Evolutionary conservation across 345 rosid genomes (phyloP), one percentile per base, ranked within the genome.

Genomic region (Rhizophora apiculata): DNA sequence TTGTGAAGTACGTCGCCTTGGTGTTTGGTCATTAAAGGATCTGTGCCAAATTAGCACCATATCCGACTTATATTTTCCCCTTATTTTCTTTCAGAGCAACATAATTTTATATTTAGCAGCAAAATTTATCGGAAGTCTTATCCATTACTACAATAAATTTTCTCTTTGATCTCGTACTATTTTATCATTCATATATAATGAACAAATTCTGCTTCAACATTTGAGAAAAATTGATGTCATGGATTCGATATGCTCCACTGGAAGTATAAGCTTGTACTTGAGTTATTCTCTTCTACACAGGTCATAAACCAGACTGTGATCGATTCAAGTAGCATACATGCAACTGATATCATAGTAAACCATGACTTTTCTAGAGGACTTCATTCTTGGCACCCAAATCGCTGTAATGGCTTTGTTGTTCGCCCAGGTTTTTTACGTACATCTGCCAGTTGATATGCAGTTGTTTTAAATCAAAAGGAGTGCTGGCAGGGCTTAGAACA

Each of bases 401-500:
- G 83, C 74, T 95, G 99, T 64, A 81, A 83, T 61, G 84, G 88
- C 60, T 90, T 80, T 74, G 88, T 88, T 68, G 88, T 76, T 65
- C 65, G 64, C 69, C 74, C 72, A n/a, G 88, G 74, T 63, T 64
- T 85, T 59, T 37, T 73, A 30, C 63, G 75, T 37, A 74, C 74
- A 54, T 53, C 72, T 1, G 84, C 67, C 11, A 62, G 85, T 67
- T 81, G 75, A 67, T 85, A 85, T 72, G 99, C 87, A 26, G 96
- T 90, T 73, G 84, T 90, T 76, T 82, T 87, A 36, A 87, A 90
- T 74, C 84, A 98, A n/a, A 86, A 73, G 11, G 86, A 92, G 80
- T 80, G 88, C 73, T 95, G 99, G 99, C 96, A 95, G 70, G 98
- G 96, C 18, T 81, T 95, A 71, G 99, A 90, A 67, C 97, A 92